Evolutionary conservation across 192 early-diverging fungal species (phyloP).

Genomic region (Globomyces pollinis-pini): DNA sequence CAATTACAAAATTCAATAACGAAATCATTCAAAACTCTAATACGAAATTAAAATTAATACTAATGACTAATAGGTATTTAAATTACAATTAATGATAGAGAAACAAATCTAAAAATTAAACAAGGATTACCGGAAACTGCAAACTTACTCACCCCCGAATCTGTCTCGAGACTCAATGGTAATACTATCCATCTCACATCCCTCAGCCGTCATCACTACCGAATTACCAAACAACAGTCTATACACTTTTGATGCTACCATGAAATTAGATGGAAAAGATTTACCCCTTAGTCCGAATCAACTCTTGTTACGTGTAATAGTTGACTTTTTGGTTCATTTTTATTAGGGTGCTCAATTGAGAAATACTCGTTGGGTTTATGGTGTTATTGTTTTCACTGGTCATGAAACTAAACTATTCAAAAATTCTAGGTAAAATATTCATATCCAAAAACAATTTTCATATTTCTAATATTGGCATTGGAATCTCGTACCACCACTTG

Average conservation of each 20-base stretch:
- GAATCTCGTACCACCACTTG: background rate
- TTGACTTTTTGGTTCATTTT: background rate
- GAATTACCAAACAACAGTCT: conserved; percentile 92
- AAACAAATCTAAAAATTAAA: conserved; percentile 96
- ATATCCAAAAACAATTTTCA: background rate
- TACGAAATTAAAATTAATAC: too few species aligned
- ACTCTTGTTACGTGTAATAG: conserved; percentile 63
- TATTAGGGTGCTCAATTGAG: conserved; percentile 79
- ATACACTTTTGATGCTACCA: conserved; percentile 88
- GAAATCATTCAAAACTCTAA: too few species aligned
- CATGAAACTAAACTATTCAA: conserved; percentile 97
- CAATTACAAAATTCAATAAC: too few species aligned
- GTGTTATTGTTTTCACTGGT: conserved; percentile 95
- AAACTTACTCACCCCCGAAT: conserved; percentile 55
- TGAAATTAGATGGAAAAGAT: conserved; percentile 53
- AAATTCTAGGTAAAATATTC: conserved; percentile 65
- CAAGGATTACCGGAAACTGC: conserved; percentile 88
- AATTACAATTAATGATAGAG: conserved; percentile 40
- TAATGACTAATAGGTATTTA: too few species aligned
- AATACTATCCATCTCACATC: too few species aligned
- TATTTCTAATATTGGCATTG: background rate
- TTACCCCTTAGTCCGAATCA: conserved; percentile 81
- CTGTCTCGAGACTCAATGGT: conserved; percentile 43
- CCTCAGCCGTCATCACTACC: conserved; percentile 74
- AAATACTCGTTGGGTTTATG: conserved; percentile 94